Base-by-base conservation (phyloP, 306 rosid genomes). In the Albizia julibrissin region DNA sequence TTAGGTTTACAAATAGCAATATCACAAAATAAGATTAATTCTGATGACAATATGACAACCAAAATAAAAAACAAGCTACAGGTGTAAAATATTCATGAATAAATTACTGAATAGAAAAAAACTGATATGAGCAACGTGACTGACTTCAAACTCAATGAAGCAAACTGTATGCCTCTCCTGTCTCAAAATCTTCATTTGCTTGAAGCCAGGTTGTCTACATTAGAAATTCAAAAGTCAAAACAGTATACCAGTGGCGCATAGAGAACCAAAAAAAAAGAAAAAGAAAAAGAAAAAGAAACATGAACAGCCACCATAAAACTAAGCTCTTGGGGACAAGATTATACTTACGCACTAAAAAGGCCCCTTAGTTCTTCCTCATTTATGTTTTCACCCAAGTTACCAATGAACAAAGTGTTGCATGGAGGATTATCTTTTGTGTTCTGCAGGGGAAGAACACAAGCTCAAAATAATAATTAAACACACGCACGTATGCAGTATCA, bases 131-230 rank as follows among this genome's bases (percentile, higher is more conserved):
- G 76, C 7, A 74, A 50, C 37, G 74, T 81, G 74, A 92, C 92
- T 88, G 78, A 96, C 99, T 90, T 96, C 98, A 85, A 96, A 96
- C 86, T 96, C 99, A 80, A 96, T 96, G 91, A 96, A 96, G 87
- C 99, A 96, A 76, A 96, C 99, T 54, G 97, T 96, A 84, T 96
- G 99, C 88, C 99, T 91, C 89, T 96, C 99, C 93, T 96, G 99
- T 83, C 99, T 88, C 86, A 96, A 86, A 86, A 92, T 66, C 92
- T 96, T 96, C 98, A 96, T 96, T 90, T 96, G 99, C 93, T 94
- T 96, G 88, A 93, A 96, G 59, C 99, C 99, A 73, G 95, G 97
- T 85, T 94, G 99, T 85, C 99, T 96, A 91, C 87, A 78, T 69
- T 33, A 86, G 39, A 80, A 76, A 84, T 80, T 74, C 69, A 62